Evolutionary conservation across 2,329 filamentous ascomycete genomes (phyloP).

Genomic region (Monosporascus sp.): DNA sequence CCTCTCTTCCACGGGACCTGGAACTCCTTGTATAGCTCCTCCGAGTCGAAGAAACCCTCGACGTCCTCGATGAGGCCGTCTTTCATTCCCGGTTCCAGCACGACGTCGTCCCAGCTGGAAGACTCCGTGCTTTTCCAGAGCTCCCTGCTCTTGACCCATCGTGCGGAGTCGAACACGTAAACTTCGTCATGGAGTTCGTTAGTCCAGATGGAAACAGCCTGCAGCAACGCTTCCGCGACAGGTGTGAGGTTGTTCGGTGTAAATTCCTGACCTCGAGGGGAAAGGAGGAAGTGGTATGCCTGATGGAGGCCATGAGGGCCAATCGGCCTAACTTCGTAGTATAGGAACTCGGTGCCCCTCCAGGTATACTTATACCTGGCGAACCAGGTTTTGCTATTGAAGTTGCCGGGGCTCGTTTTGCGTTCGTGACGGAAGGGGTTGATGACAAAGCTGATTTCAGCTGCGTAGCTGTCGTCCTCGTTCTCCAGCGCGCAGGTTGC

Average conservation of each 20-base stretch:
- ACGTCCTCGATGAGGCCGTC: slow-evolving; percentile 55
- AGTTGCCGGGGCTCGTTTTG: not conserved
- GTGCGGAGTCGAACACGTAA: not conserved
- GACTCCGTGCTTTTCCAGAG: not conserved
- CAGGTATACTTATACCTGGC: not conserved
- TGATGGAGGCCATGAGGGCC: fast-evolving
- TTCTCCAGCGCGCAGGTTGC: not conserved
- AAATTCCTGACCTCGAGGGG: not conserved
- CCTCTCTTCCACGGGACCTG: slow-evolving; percentile 66
- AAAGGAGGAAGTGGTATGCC: not conserved
- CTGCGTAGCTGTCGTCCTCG: not conserved
- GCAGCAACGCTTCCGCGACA: not conserved
- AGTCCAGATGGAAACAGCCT: not conserved
- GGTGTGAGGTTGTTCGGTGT: not conserved
- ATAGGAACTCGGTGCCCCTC: not conserved
- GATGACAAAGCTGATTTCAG: not conserved
- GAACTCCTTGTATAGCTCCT: slow-evolving; percentile 51
- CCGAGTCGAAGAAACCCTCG: slow-evolving; percentile 54
- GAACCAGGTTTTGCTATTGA: not conserved
- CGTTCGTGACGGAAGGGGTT: not conserved
- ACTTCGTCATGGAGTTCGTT: not conserved
- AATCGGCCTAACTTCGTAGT: not conserved
- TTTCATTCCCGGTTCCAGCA: slow-evolving; percentile 61
- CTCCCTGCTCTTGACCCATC: not conserved
- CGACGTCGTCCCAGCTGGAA: slow-evolving; percentile 54